Evolutionary conservation across 75 land plant species (phyloP).

Genomic region (Isoetes taiwanensis): DNA sequence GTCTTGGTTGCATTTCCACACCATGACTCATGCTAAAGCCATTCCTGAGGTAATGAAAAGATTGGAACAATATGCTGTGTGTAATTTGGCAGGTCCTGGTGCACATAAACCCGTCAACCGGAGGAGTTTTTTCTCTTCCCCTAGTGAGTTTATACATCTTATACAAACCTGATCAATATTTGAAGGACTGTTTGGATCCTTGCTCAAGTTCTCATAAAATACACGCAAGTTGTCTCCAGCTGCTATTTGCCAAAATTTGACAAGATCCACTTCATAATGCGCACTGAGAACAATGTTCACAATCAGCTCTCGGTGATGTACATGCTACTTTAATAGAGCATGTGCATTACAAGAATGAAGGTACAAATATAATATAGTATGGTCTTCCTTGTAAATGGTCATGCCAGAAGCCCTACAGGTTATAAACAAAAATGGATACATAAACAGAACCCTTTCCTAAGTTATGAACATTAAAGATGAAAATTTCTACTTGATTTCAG

Average conservation of each 20-base stretch:
- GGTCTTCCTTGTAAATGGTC: slow-evolving; percentile 3
- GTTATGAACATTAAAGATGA: too few relatives aligned
- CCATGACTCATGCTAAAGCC: slow-evolving; percentile 4
- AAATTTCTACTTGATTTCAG: too few relatives aligned
- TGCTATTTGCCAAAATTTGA: slow-evolving; percentile 1
- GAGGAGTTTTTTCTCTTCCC: too few relatives aligned
- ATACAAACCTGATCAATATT: neutral
- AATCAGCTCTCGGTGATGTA: too few relatives aligned
- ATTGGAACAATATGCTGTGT: slow-evolving; percentile 1
- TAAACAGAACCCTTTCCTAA: too few relatives aligned
- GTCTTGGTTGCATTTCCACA: slow-evolving; percentile 6
- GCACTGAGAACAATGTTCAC: too few relatives aligned
- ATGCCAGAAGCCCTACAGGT: slow-evolving; percentile 4
- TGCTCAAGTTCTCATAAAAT: neutral
- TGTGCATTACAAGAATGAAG: neutral
- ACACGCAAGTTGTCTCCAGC: slow-evolving; percentile 8
- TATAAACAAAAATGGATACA: neutral
- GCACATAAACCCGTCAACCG: neutral
- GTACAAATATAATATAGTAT: neutral
- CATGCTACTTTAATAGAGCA: neutral
- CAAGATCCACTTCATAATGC: neutral
- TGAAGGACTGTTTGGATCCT: slow-evolving; percentile 6
- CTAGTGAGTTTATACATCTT: too few relatives aligned
- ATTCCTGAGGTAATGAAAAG: neutral
- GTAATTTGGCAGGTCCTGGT: slow-evolving; percentile 3